Base-by-base conservation (phyloP, 352 stramenopile genomes). In the Globisporangium nagaii region DNA sequence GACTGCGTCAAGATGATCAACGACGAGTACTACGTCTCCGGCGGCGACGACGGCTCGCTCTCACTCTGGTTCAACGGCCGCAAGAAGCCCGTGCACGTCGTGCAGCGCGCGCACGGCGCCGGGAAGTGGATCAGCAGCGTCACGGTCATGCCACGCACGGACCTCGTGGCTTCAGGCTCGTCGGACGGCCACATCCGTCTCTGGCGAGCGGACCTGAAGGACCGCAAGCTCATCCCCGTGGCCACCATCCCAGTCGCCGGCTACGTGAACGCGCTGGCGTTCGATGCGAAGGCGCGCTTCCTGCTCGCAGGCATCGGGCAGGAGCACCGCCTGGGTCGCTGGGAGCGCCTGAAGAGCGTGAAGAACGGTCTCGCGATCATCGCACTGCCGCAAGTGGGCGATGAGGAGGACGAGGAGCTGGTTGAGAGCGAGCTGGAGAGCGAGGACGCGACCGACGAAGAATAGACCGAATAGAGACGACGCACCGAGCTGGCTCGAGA, bases 21-120 rank as follows among this genome's bases (percentile, higher is more conserved):
- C 31, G 89, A 97, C 56, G 83, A 96, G 64, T 95, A 93, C 65
- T 98, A 97, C 63, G 71, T 98, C 24, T 97, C 88, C 0, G 91
- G 93, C 39, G 91, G 90, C 20, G 81, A 97, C 58, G 86, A 96
- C 42, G 94, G 84, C 28, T 88, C 78, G 32, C 69, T 98, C 25
- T 84, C 83, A 39, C 79, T 98, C 28, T 98, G 93, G 90, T 96
- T 92, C 60, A 95, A 93, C 41, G 84, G 84, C 30, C 90, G 95
- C 39, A 98, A 98, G 68, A 98, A 97, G 64, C 90, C 94, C 7
- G 81, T 96, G 22, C 79, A 68, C 48, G 75, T 91, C 19, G 70
- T 97, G 7, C 57, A 63, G 17, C 71, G 85, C 43, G 93, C 90
- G n/a, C 94, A 98, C 61, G 84, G 74, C n/a, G 65, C 58, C 22